These are phyloP conservation scores for Candida takata DNA, from an alignment of 805 yeast species.

Conservation along the genomic window DNA sequence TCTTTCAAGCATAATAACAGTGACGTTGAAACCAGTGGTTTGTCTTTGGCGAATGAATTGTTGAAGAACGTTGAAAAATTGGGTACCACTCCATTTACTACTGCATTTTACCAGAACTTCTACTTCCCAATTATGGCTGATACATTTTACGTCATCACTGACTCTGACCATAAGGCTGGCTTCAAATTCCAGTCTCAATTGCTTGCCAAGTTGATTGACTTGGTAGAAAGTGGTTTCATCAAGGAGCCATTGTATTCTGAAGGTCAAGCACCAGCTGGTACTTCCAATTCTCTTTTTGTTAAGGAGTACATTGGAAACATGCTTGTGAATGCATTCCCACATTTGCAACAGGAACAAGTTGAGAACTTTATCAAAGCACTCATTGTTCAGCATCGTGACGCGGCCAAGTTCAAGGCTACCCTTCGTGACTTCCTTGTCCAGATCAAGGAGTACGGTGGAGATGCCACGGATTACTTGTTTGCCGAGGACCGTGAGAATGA, in stretches of 20 bases:
- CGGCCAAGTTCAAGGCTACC: constrained; percentile 68
- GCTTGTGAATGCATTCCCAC: constrained; percentile 87
- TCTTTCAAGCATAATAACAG: constrained; percentile 96
- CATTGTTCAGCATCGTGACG: constrained; percentile 65
- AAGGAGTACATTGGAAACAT: constrained; percentile 76
- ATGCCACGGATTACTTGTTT: constrained; percentile 86
- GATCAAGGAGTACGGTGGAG: constrained; percentile 93
- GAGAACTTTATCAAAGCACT: constrained; percentile 74
- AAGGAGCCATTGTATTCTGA: constrained; percentile 69
- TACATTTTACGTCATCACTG: constrained; percentile 88
- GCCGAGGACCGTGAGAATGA: constrained; percentile 89
- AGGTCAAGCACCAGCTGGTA: constrained; percentile 81
- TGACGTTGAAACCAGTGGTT: constrained; percentile 91
- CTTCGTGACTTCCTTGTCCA: constrained; percentile 94
- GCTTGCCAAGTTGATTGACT: constrained; percentile 72
- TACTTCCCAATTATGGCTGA: constrained; percentile 87
- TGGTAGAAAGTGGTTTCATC: constrained; percentile 73
- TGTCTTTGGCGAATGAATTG: constrained; percentile 75
- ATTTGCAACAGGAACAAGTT: constrained; percentile 77
- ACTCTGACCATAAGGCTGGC: constrained; percentile 96
- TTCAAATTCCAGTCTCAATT: constrained; percentile 82
- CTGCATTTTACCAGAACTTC: constrained; percentile 81
- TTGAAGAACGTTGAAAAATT: constrained; percentile 76
- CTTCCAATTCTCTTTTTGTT: constrained; percentile 71
- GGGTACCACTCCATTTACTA: constrained; percentile 63